Evolutionary conservation across 1,139 yeast species (phyloP).

Genomic region (Scheffersomyces parashehatae): DNA sequence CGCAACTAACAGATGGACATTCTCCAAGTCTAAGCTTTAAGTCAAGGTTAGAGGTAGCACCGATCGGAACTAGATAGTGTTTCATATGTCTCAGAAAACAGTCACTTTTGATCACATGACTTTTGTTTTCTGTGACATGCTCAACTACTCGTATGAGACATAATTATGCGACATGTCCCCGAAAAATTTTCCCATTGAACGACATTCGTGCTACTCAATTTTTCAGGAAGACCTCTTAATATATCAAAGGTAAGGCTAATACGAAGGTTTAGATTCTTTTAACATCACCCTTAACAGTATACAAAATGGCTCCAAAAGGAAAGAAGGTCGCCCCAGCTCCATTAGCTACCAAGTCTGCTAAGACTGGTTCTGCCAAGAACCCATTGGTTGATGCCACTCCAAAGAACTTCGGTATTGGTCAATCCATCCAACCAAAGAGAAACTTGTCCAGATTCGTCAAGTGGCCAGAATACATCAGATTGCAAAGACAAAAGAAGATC

Average conservation of each 20-base stretch:
- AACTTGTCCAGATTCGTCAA: conserved; percentile 94
- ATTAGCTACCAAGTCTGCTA: conserved; percentile 41
- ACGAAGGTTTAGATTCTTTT: background rate
- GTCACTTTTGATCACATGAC: too few relatives aligned
- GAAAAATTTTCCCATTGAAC: conserved; percentile 1
- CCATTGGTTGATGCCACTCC: conserved; percentile 87
- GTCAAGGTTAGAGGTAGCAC: too few relatives aligned
- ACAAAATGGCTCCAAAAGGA: conserved; percentile 16
- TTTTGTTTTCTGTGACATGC: too few relatives aligned
- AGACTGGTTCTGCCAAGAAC: conserved; percentile 24
- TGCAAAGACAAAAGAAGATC: conserved; percentile 97
- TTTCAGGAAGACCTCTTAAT: background rate
- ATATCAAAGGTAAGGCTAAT: background rate
- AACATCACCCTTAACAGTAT: background rate
- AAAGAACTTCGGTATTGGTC: conserved; percentile 96
- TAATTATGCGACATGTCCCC: background rate
- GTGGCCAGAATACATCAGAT: conserved; percentile 98
- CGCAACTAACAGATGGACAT: too few relatives aligned
- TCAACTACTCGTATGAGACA: background rate
- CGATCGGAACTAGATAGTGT: too few relatives aligned
- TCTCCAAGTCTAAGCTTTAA: too few relatives aligned
- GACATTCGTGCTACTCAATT: background rate
- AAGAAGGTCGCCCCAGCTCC: conserved; percentile 57
- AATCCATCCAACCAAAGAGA: conserved; percentile 91
- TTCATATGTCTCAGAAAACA: too few relatives aligned